Percentiles rank a stretch among this genome's conserved stretches.
Evolutionary conservation across 2,329 filamentous ascomycete genomes (phyloP).

Genomic region (Botrytis paeoniae): DNA sequence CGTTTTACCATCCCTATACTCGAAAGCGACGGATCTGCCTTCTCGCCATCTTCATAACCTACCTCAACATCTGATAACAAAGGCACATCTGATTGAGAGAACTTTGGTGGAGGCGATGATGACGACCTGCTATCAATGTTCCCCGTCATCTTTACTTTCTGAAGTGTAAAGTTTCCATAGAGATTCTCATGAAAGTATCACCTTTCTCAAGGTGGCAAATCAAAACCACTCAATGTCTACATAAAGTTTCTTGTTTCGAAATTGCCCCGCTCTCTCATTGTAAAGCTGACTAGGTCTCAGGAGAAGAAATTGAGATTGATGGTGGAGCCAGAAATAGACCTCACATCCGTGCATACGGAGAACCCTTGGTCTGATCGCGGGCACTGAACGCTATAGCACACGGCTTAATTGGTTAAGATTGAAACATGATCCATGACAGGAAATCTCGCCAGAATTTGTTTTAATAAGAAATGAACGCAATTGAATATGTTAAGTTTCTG

Average conservation of each 20-base stretch:
- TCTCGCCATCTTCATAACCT: not conserved
- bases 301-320: slow-evolving; percentile 21
- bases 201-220: not conserved
- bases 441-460: not conserved
- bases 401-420: not conserved
- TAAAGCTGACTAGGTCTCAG: slow-evolving; percentile 1
- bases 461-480: not conserved
- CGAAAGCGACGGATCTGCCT: not conserved
- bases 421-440: not conserved
- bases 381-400: not conserved
- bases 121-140: not conserved
- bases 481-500: not conserved
- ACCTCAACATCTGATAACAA: slow-evolving; percentile 1
- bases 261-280: not conserved
- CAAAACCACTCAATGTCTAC: not conserved
- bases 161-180: not conserved
- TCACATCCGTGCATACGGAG: slow-evolving; percentile 7
- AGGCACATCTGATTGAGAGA: not conserved
- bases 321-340: slow-evolving; percentile 17
- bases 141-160: slow-evolving; percentile 11
- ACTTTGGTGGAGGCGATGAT: not conserved
- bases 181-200: not conserved
- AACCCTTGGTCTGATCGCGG: slow-evolving; percentile 11
- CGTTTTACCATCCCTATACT: not conserved
- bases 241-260: not conserved